Evolutionary conservation across 495 filamentous ascomycete species (phyloP).

Genomic region (Neurospora sublineolata): DNA sequence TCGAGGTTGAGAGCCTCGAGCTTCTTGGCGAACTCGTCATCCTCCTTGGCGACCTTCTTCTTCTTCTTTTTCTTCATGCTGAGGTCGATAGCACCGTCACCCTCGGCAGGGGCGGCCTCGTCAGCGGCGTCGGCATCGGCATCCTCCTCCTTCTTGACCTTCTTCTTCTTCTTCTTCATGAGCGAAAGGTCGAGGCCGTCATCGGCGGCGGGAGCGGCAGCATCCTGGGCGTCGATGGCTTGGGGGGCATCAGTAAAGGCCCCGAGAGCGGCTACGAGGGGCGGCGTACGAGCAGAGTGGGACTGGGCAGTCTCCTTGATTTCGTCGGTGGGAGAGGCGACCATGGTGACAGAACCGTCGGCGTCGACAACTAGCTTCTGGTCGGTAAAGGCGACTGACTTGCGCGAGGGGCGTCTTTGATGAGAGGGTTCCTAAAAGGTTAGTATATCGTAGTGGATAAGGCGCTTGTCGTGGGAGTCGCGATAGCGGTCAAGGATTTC

Average conservation of each 20-base stretch:
- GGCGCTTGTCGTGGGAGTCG: not conserved
- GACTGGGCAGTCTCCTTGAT: slow-evolving; percentile 61
- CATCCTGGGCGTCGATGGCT: slow-evolving; percentile 40
- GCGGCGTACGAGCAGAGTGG: slow-evolving; percentile 53
- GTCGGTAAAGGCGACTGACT: slow-evolving; percentile 84
- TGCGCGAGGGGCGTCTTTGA: slow-evolving; percentile 51
- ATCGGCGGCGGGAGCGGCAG: slow-evolving; percentile 39
- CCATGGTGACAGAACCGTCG: slow-evolving; percentile 65
- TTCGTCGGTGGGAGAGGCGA: slow-evolving; percentile 47
- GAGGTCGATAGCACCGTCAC: slow-evolving; percentile 38
- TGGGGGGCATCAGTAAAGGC: slow-evolving; percentile 36
- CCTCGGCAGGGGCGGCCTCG: slow-evolving; percentile 12
- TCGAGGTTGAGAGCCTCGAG: slow-evolving; percentile 66
- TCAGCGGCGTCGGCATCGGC: slow-evolving; percentile 46
- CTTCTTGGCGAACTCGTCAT: slow-evolving; percentile 47
- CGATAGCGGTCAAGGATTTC: not conserved
- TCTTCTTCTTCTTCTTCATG: slow-evolving; percentile 69
- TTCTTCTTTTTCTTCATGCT: slow-evolving; percentile 93
- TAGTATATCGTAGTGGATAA: slow-evolving; percentile 13
- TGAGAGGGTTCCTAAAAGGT: slow-evolving; percentile 30
- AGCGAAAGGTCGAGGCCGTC: slow-evolving; percentile 35
- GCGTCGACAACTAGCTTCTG: slow-evolving; percentile 71
- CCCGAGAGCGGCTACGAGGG: slow-evolving; percentile 36
- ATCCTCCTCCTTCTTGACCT: slow-evolving; percentile 55
- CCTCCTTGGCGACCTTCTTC: slow-evolving; percentile 67